phyloP scores from a whole-genome alignment of 768 basidiomycete species.

The Tricholoma terreum region DNA sequence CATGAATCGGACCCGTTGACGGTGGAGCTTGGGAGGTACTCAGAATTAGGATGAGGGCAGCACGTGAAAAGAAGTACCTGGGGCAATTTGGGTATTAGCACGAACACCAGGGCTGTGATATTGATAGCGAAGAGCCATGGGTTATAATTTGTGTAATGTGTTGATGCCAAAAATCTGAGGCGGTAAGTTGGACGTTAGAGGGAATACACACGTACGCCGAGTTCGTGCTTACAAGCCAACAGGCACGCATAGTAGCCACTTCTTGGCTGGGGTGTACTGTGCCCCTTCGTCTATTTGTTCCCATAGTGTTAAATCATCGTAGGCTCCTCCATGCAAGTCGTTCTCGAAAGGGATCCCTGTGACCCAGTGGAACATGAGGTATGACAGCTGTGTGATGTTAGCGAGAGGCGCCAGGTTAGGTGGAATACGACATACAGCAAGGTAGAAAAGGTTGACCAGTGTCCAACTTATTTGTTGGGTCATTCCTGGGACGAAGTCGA shows the following conservation, averaged over 20 bases:
- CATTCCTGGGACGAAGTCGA: constrained; percentile 94
- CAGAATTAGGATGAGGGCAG: constrained; percentile 5
- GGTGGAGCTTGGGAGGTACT: constrained; percentile 57
- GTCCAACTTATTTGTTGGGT: constrained; percentile 96
- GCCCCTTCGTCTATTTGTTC: constrained; percentile 99
- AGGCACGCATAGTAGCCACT: constrained; percentile 91
- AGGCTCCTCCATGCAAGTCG: constrained; percentile 85
- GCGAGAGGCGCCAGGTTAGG: background rate
- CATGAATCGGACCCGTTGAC: constrained; percentile 79
- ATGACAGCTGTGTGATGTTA: constrained; percentile 63
- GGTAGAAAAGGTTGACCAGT: constrained; percentile 85
- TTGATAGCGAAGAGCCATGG: constrained; percentile 93
- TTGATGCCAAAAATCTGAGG: constrained; percentile 88
- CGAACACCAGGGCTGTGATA: constrained; percentile 71
- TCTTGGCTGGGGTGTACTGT: constrained; percentile 97
- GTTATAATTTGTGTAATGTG: constrained; percentile 97
- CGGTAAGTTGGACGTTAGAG: constrained; percentile 6
- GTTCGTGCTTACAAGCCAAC: constrained; percentile 70
- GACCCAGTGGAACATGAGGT: constrained; percentile 98
- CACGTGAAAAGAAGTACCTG: constrained; percentile 49
- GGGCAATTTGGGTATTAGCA: constrained; percentile 94
- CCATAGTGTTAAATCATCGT: constrained; percentile 97
- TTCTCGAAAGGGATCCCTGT: constrained; percentile 95
- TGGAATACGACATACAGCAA: constrained; percentile 58
- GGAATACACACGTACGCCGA: background rate